phyloP scores from a whole-genome alignment of 148 eudicot species.

The Talinum fruticosum region DNA sequence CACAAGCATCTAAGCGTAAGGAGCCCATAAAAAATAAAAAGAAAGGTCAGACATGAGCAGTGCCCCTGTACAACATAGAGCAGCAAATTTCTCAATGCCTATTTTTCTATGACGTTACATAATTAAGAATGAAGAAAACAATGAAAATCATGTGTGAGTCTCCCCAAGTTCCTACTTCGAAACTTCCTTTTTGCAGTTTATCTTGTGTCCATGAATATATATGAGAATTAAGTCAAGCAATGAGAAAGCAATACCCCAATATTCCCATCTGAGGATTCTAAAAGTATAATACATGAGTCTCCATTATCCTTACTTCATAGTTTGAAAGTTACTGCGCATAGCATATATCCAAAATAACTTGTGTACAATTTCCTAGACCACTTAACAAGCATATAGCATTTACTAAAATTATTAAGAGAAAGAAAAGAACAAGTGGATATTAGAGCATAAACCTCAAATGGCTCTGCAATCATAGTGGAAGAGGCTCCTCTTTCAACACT shows the following conservation, averaged over 20 bases:
- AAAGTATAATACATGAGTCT: neutral
- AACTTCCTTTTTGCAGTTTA: no score
- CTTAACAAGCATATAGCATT: neutral
- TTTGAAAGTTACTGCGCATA: neutral
- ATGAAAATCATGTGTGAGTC: neutral
- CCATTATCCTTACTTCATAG: neutral
- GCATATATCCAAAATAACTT: neutral
- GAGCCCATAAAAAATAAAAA: no score
- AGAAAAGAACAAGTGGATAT: neutral
- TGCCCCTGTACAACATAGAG: neutral
- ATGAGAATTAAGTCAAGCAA: neutral
- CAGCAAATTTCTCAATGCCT: neutral
- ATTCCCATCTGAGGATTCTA: neutral
- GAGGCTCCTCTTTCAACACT: slow-evolving; percentile 55
- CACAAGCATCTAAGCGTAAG: no score
- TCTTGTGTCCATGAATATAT: neutral
- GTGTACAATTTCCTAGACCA: neutral
- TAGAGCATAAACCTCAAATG: slow-evolving; percentile 18
- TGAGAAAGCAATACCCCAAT: neutral
- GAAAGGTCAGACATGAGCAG: neutral
- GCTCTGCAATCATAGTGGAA: slow-evolving; percentile 34
- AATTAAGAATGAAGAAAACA: neutral
- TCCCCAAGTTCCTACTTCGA: neutral
- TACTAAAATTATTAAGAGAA: neutral
- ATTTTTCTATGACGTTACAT: neutral